These are phyloP conservation scores for Gnaphalium uliginosum DNA, from an alignment of 129 eudicot species.

Conservation along the genomic window DNA sequence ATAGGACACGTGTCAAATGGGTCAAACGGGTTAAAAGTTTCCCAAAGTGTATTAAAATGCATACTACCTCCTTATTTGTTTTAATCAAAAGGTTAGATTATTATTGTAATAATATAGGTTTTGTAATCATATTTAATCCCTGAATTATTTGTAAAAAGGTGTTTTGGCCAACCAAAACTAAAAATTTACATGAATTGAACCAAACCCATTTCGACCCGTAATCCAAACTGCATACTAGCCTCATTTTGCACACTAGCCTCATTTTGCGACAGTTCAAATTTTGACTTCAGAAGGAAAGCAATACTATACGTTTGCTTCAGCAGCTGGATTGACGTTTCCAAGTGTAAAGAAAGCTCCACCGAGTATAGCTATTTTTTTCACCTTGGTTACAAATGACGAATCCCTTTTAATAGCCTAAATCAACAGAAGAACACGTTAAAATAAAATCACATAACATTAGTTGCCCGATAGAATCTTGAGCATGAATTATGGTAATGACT, in stretches of 20 bases:
- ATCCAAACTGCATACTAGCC: too few species aligned
- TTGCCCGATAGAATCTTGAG: background rate
- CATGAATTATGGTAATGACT: background rate
- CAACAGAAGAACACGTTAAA: background rate
- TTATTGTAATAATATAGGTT: too few species aligned
- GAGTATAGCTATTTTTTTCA: slow-evolving; percentile 77
- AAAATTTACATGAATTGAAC: background rate
- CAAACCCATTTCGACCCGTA: background rate
- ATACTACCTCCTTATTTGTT: too few species aligned
- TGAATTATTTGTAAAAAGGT: background rate
- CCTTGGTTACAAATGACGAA: slow-evolving; percentile 81
- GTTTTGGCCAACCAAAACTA: background rate
- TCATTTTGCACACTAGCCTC: background rate
- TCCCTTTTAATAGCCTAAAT: slow-evolving; percentile 88
- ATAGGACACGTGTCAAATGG: too few species aligned
- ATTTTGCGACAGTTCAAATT: background rate
- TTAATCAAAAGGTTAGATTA: too few species aligned
- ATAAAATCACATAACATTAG: background rate
- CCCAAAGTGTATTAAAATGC: too few species aligned
- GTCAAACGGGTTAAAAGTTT: too few species aligned
- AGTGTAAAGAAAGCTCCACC: slow-evolving; percentile 96
- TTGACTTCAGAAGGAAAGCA: slow-evolving; percentile 3
- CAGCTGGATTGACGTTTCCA: slow-evolving; percentile 98
- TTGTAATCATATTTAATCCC: too few species aligned
- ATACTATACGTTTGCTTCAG: slow-evolving; percentile 79